Evolutionary conservation across 441 rosid genomes (phyloP), one percentile per base, ranked within the genome.

Genomic region (Pelargonium citronellum): DNA sequence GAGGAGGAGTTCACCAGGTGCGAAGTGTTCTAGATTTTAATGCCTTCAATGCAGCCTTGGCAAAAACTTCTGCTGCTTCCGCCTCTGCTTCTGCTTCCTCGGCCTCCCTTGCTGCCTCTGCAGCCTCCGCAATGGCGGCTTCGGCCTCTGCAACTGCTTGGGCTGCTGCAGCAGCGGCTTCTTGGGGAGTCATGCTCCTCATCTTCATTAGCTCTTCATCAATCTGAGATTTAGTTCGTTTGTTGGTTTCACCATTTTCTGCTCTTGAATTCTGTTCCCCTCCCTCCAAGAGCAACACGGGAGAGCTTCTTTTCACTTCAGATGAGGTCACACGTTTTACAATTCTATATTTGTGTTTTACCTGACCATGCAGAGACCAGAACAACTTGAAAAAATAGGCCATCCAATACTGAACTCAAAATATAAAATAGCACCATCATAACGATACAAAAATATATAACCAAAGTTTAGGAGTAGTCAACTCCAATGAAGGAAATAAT

Each of bases 71-170:
- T 13, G 97, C 94, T 53, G 99, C 97, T 78, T 91, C 99, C 5
- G 99, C 99, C 83, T 90, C 95, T 2, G 95, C 99, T 81, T 94
- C 99, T 62, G 96, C 97, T 66, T 78, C 86, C 62, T 87, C 97
- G 53, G 97, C 99, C 77, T 90, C 88, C 84, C 88, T 89, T 71
- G 97, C 95, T 68, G 99, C 99, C 76, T 81, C 86, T 86, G 89
- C 96, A 75, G 99, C 99, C 77, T 90, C 96, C n/a, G 95, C 86
- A 46, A 90, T 87, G 8, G 99, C 97, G 71, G 83, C 84, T 75
- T 94, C 96, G 43, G 99, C 99, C 80, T 90, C 97, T 74, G 94
- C 95, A 69, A 94, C 87, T 77, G 97, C 96, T 81, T 78, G 84
- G 72, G 96, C 96, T 69, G 98, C 96, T 44, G 93, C 92, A 5